Conservation (phyloP, 768 basidiomycete species). For the Lentinula boryana region DNA sequence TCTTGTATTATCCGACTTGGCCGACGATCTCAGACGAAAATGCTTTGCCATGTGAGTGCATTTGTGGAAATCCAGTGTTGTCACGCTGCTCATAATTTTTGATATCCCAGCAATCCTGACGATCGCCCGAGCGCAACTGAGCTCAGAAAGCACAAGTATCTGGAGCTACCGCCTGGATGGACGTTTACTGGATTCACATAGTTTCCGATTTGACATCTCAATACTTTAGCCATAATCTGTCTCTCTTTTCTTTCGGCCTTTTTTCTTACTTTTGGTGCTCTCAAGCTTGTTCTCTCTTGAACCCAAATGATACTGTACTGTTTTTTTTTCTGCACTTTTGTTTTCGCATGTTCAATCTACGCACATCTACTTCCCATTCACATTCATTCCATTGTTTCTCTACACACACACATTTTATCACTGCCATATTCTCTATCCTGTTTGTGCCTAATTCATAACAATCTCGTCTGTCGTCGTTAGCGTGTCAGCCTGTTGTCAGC, state of each 20-base stretch:
- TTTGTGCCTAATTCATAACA: conserved; percentile 10
- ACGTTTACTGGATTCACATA: conserved; percentile 61
- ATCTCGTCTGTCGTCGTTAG: too few species aligned
- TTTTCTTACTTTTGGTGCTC: not conserved
- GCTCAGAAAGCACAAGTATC: conserved; percentile 75
- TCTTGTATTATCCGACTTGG: conserved; percentile 66
- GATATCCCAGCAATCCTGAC: conserved; percentile 60
- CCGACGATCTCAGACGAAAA: conserved; percentile 78
- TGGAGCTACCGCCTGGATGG: conserved; percentile 69
- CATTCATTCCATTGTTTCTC: conserved; percentile 11
- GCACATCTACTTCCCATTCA: conserved; percentile 13
- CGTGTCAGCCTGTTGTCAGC: not conserved
- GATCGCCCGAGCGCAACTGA: conserved; percentile 77
- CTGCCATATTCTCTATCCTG: conserved; percentile 8
- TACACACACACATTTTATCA: conserved; percentile 6
- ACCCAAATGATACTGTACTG: not conserved
- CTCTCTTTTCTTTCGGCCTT: not conserved
- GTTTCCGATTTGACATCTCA: conserved; percentile 11
- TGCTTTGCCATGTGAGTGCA: conserved; percentile 82
- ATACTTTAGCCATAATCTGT: not conserved
- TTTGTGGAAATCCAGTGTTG: conserved; percentile 9
- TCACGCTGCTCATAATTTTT: not conserved
- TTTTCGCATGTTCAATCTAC: conserved; percentile 10
- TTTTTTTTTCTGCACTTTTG: conserved; percentile 5
- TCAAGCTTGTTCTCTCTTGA: not conserved